These are phyloP conservation scores for Skeletonema grethae DNA, from an alignment of 108 stramenopile species.

Conservation along the genomic window DNA sequence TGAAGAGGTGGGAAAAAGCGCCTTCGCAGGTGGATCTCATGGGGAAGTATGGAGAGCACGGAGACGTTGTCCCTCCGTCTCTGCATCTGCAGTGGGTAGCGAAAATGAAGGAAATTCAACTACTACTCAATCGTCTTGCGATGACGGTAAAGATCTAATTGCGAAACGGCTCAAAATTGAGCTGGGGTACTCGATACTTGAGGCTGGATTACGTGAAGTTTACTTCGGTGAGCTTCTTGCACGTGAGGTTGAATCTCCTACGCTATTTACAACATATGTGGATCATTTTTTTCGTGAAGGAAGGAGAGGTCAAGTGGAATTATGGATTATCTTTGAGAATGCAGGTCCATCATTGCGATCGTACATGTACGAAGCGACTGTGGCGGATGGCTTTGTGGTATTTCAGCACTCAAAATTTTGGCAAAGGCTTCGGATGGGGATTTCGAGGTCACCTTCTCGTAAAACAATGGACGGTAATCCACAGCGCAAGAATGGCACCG, in stretches of 20 bases:
- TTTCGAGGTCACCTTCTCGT: constrained; percentile 2
- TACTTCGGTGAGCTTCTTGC: constrained; percentile 75
- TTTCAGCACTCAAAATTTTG: constrained; percentile 78
- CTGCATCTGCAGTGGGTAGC: not conserved
- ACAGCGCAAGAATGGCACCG: not conserved
- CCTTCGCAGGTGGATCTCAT: constrained; percentile 85
- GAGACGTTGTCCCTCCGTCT: constrained; percentile 47
- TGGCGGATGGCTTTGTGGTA: constrained; percentile 64
- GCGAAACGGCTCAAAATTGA: constrained; percentile 74
- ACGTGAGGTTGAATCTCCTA: constrained; percentile 35
- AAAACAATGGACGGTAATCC: not conserved
- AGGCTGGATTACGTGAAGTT: constrained; percentile 83
- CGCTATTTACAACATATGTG: constrained; percentile 70
- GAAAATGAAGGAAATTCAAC: not conserved
- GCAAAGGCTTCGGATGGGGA: constrained; percentile 61
- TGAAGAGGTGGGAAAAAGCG: constrained; percentile 52
- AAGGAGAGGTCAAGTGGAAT: constrained; percentile 47
- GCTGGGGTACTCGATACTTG: constrained; percentile 62
- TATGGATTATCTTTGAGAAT: constrained; percentile 87
- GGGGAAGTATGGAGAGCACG: constrained; percentile 82
- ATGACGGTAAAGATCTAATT: constrained; percentile 63
- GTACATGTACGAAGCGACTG: constrained; percentile 66
- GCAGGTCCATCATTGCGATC: constrained; percentile 77
- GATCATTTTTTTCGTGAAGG: constrained; percentile 81
- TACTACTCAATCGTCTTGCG: constrained; percentile 35